Evolutionary conservation across 2,329 filamentous ascomycete genomes (phyloP).

Genomic region (Pestalotiopsis sp.): DNA sequence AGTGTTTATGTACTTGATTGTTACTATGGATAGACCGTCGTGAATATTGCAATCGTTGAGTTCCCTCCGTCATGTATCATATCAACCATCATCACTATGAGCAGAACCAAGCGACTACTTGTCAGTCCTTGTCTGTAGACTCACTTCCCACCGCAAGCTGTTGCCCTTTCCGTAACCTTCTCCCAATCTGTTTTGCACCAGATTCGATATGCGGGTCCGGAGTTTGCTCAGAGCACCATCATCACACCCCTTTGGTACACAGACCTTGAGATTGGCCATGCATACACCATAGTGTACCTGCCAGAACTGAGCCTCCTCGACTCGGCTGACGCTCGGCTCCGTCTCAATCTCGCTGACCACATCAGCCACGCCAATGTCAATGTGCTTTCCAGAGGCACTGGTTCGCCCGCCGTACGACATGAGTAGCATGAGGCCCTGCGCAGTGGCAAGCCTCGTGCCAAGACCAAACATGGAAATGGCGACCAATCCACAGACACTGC

Average conservation of each 20-base stretch:
- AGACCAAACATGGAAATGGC: conserved; percentile 87
- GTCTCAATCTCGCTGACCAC: conserved; percentile 85
- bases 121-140: conserved; percentile 69
- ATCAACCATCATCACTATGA: not conserved
- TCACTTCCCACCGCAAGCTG: conserved; percentile 90
- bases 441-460: conserved; percentile 80
- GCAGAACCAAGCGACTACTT: not conserved
- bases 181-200: conserved; percentile 84
- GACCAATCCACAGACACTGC: conserved; percentile 78
- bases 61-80: not conserved
- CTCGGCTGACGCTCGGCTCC: conserved; percentile 72
- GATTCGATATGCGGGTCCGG: conserved; percentile 72
- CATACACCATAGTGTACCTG: conserved; percentile 97
- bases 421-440: conserved; percentile 89
- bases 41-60: not conserved
- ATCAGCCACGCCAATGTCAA: conserved; percentile 61
- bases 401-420: conserved; percentile 76
- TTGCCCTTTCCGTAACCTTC: conserved; percentile 83
- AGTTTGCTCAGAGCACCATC: conserved; percentile 74
- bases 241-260: conserved; percentile 65
- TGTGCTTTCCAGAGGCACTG: conserved; percentile 30
- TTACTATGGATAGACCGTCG: not conserved
- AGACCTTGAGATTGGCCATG: conserved; percentile 90
- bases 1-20: not conserved
- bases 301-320: conserved; percentile 96